A percentile compares a stretch with the other conserved stretches of the same genome.
Evolutionary conservation across 257 asterid genomes (phyloP).

Genomic region (Solanum acaule): DNA sequence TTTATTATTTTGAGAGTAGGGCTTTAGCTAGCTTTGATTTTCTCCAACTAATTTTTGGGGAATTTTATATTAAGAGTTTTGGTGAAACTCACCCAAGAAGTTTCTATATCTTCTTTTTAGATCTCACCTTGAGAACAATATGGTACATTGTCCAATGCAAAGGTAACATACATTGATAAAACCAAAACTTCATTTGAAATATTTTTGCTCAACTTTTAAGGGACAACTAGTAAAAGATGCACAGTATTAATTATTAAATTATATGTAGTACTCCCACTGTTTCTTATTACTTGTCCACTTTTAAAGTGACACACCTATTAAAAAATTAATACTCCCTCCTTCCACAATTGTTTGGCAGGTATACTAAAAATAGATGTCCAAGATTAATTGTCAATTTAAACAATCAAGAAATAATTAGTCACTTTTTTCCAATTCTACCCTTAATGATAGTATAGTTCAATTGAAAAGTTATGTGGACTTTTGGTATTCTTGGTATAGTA

Average conservation of each 20-base stretch:
- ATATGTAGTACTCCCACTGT: too few species aligned
- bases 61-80: background rate
- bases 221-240: slow-evolving; percentile 8
- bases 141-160: slow-evolving; percentile 21
- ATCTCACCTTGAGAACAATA: slow-evolving; percentile 42
- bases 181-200: slow-evolving; percentile 4
- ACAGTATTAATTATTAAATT: background rate
- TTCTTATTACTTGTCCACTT: too few species aligned
- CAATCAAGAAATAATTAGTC: too few species aligned
- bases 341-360: too few species aligned
- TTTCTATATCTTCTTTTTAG: slow-evolving; percentile 32
- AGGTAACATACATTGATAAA: slow-evolving; percentile 18
- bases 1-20: slow-evolving; percentile 18
- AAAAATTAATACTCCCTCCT: too few species aligned
- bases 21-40: background rate
- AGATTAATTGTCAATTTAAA: too few species aligned
- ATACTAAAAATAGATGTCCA: too few species aligned
- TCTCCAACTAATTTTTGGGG: slow-evolving; percentile 3
- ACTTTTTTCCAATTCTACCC: too few species aligned
- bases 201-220: slow-evolving; percentile 6
- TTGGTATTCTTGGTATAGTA: too few species aligned
- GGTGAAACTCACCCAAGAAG: slow-evolving; percentile 37
- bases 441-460: too few species aligned
- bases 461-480: too few species aligned
- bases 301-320: too few species aligned